Evolutionary conservation across 176 grass and related monocot genomes (phyloP).

Genomic region (Cenchrus purpureus): DNA sequence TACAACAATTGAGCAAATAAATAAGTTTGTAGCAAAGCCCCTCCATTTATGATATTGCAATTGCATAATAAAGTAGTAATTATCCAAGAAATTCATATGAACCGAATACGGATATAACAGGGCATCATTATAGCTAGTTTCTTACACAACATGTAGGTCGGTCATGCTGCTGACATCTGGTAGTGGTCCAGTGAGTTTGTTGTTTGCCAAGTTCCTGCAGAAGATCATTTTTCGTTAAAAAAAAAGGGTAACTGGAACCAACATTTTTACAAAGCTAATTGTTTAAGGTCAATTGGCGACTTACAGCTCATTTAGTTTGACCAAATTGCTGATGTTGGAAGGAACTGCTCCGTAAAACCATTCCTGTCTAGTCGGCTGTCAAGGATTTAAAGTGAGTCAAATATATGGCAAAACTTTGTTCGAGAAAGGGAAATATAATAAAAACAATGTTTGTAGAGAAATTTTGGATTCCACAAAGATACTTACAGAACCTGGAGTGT

Average conservation of each 20-base stretch:
- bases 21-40: too few species aligned
- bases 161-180: slow-evolving; percentile 67
- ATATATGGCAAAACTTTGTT: not conserved
- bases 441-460: not conserved
- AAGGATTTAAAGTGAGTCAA: slow-evolving; percentile 28
- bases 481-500: slow-evolving; percentile 60
- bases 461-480: not conserved
- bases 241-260: not conserved
- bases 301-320: slow-evolving; percentile 54
- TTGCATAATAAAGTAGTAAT: not conserved
- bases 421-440: not conserved
- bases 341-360: slow-evolving; percentile 20
- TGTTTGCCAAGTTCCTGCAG: slow-evolving; percentile 78
- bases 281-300: slow-evolving; percentile 21
- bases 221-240: slow-evolving; percentile 27
- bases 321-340: slow-evolving; percentile 50
- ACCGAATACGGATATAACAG: slow-evolving; percentile 4
- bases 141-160: slow-evolving; percentile 73
- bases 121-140: not conserved
- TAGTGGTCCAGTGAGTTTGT: slow-evolving; percentile 58
- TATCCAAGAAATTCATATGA: slow-evolving; percentile 1
- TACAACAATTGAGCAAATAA: too few species aligned
- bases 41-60: too few species aligned
- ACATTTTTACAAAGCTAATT: not conserved
- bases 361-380: slow-evolving; percentile 60